A percentile compares a stretch with the other conserved stretches of the same genome.
Evolutionary conservation across 2,329 filamentous ascomycete genomes (phyloP).

Genomic region (Aspergillus sp.): DNA sequence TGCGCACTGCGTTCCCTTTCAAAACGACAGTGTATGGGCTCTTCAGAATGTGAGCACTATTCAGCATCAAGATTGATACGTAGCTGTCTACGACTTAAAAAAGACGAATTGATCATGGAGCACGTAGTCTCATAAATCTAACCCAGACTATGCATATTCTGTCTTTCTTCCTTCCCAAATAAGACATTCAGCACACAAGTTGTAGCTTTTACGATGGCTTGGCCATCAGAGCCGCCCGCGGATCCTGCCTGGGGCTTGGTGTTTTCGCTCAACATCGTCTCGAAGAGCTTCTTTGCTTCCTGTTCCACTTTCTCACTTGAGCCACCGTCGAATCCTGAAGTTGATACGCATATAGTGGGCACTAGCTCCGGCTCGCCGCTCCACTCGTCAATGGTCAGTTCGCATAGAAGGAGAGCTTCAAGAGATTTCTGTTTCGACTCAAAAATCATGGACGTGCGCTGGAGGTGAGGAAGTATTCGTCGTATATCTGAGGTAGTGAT

Average conservation of each 20-base stretch:
- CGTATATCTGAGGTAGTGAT: slow-evolving; percentile 27
- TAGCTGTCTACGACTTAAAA: neutral
- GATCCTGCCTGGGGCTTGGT: neutral
- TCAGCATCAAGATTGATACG: no score
- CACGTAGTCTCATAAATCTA: slow-evolving; percentile 4
- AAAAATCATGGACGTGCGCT: slow-evolving; percentile 37
- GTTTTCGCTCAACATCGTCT: slow-evolving; percentile 31
- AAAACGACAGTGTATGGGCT: neutral
- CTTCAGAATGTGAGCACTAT: no score
- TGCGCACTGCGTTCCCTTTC: neutral
- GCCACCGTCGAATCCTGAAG: slow-evolving; percentile 1
- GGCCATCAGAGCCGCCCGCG: slow-evolving; percentile 21
- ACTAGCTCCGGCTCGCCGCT: slow-evolving; percentile 40
- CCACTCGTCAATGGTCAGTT: slow-evolving; percentile 39
- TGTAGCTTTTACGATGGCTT: slow-evolving; percentile 34
- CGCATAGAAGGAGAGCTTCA: slow-evolving; percentile 35
- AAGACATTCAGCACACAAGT: slow-evolving; percentile 35
- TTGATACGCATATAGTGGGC: slow-evolving; percentile 36
- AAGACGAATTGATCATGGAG: neutral
- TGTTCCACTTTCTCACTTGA: slow-evolving; percentile 31
- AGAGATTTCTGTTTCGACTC: slow-evolving; percentile 14
- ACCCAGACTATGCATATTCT: neutral
- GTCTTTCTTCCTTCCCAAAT: slow-evolving; percentile 21
- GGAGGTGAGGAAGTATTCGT: slow-evolving; percentile 35
- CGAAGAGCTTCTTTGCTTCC: slow-evolving; percentile 41